Evolutionary conservation across 2,329 filamentous ascomycete genomes (phyloP), one percentile per base, ranked within the genome.

Genomic region (Fusarium tuaranense): DNA sequence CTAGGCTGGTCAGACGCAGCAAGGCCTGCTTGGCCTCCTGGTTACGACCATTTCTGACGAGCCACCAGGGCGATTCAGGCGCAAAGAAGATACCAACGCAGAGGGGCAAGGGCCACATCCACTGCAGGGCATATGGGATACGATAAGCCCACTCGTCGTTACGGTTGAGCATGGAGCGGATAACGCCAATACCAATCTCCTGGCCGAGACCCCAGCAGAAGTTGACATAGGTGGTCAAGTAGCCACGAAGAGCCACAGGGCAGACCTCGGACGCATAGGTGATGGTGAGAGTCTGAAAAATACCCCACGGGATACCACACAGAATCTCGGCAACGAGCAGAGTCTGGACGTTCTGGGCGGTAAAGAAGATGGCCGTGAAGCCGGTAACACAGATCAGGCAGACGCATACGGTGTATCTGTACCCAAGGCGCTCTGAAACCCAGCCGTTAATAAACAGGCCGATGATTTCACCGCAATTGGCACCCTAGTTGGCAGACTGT

Each of bases 201-300:
- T 95, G 92, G 20, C 93, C 93, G n/a, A 94, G 84, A 38, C 91
- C 92, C 92, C 92, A 94, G 86, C 92, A 94, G 78, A 93, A 92
- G 84, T 94, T 94, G 83, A 94, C 90, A 73, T 94, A 94, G 8
- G 92, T 94, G 1, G 92, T 94, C 73, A 93, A 83, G 78, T 92
- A 93, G 64, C 92, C 92, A 70, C 93, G 90, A 63, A 95, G 87
- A 55, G 92, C 90, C 8, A 94, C 88, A 4, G 93, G 93, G 79
- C 92, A 94, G 68, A 94, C 92, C 79, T 94, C 92, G 65, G 90
- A 91, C 34, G 92, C 92, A 77, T 94, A 94, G 1, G 92, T 91
- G 70, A 91, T 88, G 72, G 88, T 89, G 41, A 91, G 82, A 34
- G 86, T 85, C 79, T 90, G 88, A 81, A 91, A 89, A 66, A 89